phyloP scores from a whole-genome alignment of 495 filamentous ascomycete genomes.

The Neurospora sublineolata region DNA sequence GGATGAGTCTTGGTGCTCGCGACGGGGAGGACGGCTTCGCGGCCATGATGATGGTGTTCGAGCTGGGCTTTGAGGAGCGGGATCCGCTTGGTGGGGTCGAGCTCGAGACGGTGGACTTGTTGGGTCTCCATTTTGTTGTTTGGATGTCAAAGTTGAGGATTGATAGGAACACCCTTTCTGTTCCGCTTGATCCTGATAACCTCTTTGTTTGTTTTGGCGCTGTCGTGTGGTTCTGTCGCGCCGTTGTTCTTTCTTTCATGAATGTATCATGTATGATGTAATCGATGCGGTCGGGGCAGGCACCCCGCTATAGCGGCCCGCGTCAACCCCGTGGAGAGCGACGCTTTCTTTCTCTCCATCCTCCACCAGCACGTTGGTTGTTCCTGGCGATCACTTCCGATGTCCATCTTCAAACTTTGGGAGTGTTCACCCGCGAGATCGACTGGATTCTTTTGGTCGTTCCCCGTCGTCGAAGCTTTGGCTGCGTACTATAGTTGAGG shows the following conservation, averaged over 20 bases:
- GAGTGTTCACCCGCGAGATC: neutral
- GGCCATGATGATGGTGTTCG: neutral
- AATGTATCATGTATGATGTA: neutral
- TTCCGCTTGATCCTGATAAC: neutral
- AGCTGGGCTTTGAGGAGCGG: constrained; percentile 10
- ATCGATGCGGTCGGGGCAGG: neutral
- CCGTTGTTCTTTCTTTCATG: neutral
- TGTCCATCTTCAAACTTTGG: neutral
- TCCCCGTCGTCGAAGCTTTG: no score
- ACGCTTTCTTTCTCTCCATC: neutral
- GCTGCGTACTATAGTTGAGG: neutral
- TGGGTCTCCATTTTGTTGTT: neutral
- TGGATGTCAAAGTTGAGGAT: neutral
- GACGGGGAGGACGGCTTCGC: constrained; percentile 9
- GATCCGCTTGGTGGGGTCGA: constrained; percentile 13
- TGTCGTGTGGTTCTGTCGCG: neutral
- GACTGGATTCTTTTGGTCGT: no score
- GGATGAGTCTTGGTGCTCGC: constrained; percentile 11
- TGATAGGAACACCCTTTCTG: neutral
- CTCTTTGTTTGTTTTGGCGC: neutral
- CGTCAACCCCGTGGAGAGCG: neutral
- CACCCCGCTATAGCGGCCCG: neutral
- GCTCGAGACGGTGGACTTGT: constrained; percentile 5
- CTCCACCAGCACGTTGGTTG: neutral
- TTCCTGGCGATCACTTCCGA: neutral